Conservation (phyloP, 257 asterid species). For the Fraxinus pennsylvanica region DNA sequence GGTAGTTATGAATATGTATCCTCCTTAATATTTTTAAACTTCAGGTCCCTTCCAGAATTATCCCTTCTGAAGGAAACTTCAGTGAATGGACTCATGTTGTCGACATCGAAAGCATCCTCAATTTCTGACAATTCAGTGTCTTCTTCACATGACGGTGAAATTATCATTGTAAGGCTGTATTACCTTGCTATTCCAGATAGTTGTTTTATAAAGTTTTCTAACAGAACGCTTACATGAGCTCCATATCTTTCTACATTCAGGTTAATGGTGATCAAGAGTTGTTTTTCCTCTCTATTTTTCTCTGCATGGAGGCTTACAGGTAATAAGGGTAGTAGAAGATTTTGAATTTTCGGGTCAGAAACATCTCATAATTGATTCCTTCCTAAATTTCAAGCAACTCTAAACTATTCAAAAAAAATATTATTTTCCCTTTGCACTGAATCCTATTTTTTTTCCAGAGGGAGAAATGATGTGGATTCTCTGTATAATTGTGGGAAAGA, state of each 20-base stretch:
- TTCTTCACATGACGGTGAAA: conserved; percentile 70
- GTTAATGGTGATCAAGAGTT: conserved; percentile 76
- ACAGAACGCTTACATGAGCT: conserved; percentile 20
- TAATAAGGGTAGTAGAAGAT: conserved; percentile 22
- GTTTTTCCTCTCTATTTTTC: conserved; percentile 65
- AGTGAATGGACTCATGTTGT: conserved; percentile 58
- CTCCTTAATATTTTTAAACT: conserved; percentile 13
- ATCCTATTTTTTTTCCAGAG: neutral
- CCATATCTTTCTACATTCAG: conserved; percentile 41
- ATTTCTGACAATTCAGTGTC: conserved; percentile 50
- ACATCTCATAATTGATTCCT: neutral
- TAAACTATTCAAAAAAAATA: neutral
- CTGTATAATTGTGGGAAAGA: neutral
- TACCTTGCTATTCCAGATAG: neutral
- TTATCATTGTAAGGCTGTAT: conserved; percentile 55
- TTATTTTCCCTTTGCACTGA: neutral
- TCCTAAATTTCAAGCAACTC: neutral
- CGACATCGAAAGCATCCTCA: conserved; percentile 51
- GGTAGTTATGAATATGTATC: neutral
- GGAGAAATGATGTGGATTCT: neutral
- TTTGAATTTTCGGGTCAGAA: neutral
- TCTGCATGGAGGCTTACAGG: conserved; percentile 69
- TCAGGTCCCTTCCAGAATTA: conserved; percentile 88
- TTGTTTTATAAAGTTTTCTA: conserved; percentile 8
- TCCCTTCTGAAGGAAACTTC: conserved; percentile 79